Evolutionary conservation across 1,284 basidiomycete species (phyloP), one percentile per base, ranked within the genome.

Genomic region (Cutaneotrichosporon spelunceum): DNA sequence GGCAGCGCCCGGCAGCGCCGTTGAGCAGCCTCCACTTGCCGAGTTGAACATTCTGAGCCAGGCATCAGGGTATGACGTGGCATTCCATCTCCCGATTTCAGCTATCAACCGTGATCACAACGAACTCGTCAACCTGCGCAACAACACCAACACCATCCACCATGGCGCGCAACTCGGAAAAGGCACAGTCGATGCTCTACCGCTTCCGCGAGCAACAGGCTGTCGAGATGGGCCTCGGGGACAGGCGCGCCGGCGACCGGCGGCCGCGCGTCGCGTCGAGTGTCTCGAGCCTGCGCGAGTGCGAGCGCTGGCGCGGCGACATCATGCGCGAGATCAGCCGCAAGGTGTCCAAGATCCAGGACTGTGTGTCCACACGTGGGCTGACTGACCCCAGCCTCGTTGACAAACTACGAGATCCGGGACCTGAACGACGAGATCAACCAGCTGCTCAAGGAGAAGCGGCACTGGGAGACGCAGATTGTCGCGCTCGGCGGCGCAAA

Each of bases 351-450:
- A 97, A 98, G 81, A 98, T 98, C 59, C 95, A 99, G 76, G 95
- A 99, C 74, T 82, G 93, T 95, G 58, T 68, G 89, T 83, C 1
- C 3, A 1, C 6, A 19, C 1, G 16, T 26, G 49, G 5, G 36
- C 21, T 0, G 23, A 29, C 57, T 65, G 42, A 63, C 47, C 4
- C 10, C 66, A 95, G 93, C 90, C 72, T 90, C 91, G 56, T 78
- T 99, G 75, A 91, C 90, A 27, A 93, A 99, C 79, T 98, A 96
- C 75, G 94, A 98, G 81, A 87, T 96, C 33, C 88, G 95, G 49
- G 95, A 96, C 78, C 76, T 96, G 49, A 99, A 99, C 75, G 95
- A 99, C 78, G 93, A 98, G 76, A 99, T 99, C 72, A 99, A 99
- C 82, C 91, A 89, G 74, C 82, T 97, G 11, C 82, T 99, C 82